Conservation (phyloP, 257 asterid genomes). For the Solanum piurae region DNA sequence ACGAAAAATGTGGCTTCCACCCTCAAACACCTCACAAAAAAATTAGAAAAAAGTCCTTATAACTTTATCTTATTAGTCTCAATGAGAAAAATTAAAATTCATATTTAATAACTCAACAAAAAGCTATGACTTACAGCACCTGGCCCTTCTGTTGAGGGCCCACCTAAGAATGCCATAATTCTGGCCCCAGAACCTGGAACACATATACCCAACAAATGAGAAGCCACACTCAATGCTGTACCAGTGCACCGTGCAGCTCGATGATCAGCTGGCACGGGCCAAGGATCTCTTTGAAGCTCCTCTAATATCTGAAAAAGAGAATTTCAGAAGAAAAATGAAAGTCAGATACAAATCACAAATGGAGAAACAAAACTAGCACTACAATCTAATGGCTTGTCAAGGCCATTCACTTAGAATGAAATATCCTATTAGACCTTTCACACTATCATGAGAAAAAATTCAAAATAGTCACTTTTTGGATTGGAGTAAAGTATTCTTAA, state of each 20-base stretch:
- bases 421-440: neutral
- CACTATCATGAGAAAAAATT: neutral
- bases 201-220: slow-evolving; percentile 88
- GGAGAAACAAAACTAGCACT: slow-evolving; percentile 8
- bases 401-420: neutral
- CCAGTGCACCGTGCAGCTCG: slow-evolving; percentile 93
- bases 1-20: neutral
- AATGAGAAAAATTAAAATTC: neutral
- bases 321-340: neutral
- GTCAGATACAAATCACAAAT: neutral
- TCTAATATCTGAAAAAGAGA: slow-evolving; percentile 60
- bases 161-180: slow-evolving; percentile 91
- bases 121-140: slow-evolving; percentile 61
- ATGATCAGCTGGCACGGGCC: slow-evolving; percentile 90
- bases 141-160: slow-evolving; percentile 93
- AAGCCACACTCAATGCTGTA: slow-evolving; percentile 84
- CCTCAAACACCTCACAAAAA: neutral
- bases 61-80: neutral
- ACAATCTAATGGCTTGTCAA: neutral
- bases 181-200: slow-evolving; percentile 98
- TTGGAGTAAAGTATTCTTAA: neutral
- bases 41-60: neutral
- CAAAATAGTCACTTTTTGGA: neutral
- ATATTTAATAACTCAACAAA: neutral
- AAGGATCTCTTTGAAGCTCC: slow-evolving; percentile 97